A percentile compares a stretch with the other conserved stretches of the same genome.
phyloP scores from a whole-genome alignment of 306 rosid genomes.

The Malus orientalis region DNA sequence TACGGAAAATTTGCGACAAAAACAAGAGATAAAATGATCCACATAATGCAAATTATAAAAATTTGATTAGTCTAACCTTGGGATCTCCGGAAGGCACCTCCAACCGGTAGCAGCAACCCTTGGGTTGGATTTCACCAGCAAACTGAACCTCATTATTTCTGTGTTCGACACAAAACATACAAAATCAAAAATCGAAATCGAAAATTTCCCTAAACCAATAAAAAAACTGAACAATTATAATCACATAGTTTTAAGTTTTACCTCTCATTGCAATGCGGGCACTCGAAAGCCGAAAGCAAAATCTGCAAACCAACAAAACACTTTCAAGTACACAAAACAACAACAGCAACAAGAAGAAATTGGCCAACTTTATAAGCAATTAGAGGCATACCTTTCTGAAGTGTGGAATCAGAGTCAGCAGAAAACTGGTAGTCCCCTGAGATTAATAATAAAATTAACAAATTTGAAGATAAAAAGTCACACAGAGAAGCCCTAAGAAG shows the following conservation, averaged over 20 bases:
- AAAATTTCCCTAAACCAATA: background rate
- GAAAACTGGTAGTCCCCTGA: slow-evolving; percentile 73
- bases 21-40: background rate
- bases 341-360: background rate
- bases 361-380: background rate
- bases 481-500: background rate
- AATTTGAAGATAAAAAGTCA: background rate
- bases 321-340: background rate
- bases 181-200: background rate
- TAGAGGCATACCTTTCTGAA: slow-evolving; percentile 63
- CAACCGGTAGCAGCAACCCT: slow-evolving; percentile 70
- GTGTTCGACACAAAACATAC: background rate
- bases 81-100: slow-evolving; percentile 53
- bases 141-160: slow-evolving; percentile 97
- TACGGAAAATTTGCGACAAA: background rate
- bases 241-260: slow-evolving; percentile 21
- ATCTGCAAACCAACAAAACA: slow-evolving; percentile 38
- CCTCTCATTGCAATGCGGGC: slow-evolving; percentile 94
- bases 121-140: slow-evolving; percentile 90
- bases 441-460: background rate
- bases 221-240: background rate
- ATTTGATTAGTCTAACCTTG: slow-evolving; percentile 38
- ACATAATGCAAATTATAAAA: background rate
- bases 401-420: slow-evolving; percentile 69
- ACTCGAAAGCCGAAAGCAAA: slow-evolving; percentile 83